Conservation (phyloP, 2,329 filamentous ascomycete species). For the Chaetomium strumarium region DNA sequence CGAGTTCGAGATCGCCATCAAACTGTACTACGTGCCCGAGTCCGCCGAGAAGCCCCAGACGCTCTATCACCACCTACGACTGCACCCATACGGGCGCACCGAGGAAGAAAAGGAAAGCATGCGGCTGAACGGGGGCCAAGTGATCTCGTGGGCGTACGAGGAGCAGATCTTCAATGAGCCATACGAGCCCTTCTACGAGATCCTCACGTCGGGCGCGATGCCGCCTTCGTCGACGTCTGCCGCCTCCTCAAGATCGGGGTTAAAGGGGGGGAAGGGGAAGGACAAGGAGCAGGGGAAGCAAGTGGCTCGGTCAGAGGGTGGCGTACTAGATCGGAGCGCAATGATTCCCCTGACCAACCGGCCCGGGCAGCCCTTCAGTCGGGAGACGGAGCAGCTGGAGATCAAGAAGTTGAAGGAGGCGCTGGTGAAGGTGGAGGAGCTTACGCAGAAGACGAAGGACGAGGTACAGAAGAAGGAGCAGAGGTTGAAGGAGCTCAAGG, state of each 20-base stretch:
- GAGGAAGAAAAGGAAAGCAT: constrained; percentile 64
- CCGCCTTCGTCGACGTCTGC: constrained; percentile 27
- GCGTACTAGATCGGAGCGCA: constrained; percentile 61
- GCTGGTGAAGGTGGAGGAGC: constrained; percentile 55
- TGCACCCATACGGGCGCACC: constrained; percentile 83
- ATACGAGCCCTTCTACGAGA: constrained; percentile 83
- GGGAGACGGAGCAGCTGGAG: constrained; percentile 61
- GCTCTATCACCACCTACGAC: constrained; percentile 84
- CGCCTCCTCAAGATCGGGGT: constrained; percentile 22
- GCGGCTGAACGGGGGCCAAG: constrained; percentile 53
- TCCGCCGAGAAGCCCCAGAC: constrained; percentile 91
- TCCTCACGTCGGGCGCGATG: constrained; percentile 69
- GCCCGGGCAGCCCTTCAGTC: constrained; percentile 66
- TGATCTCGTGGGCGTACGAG: constrained; percentile 80
- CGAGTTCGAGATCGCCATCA: constrained; percentile 94
- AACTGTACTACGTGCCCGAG: constrained; percentile 86
- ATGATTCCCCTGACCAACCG: constrained; percentile 65
- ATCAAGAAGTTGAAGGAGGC: constrained; percentile 58
- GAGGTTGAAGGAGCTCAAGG: constrained; percentile 54
- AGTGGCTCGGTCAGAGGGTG: constrained; percentile 40
- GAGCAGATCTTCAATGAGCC: constrained; percentile 97
- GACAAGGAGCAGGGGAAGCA: constrained; percentile 40
- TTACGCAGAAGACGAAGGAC: constrained; percentile 52
- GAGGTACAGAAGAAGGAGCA: constrained; percentile 61
- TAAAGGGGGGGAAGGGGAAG: constrained; percentile 34